phyloP scores from a whole-genome alignment of 176 grass and related monocot genomes.

The Oryza glaberrima region DNA sequence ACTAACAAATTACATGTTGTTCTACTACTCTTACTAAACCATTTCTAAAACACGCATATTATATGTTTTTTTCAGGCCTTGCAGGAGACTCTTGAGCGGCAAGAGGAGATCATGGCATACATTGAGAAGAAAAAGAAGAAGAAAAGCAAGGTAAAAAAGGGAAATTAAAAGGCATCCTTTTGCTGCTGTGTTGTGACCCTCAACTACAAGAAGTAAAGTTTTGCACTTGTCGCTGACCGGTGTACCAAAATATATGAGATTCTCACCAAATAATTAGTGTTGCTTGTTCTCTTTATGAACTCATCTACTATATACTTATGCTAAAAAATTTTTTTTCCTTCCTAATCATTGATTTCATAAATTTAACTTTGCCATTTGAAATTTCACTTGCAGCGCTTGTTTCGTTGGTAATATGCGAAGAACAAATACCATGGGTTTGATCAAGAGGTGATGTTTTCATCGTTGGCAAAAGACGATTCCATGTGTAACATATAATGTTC shows the following conservation, averaged over 20 bases:
- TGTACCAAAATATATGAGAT: not conserved
- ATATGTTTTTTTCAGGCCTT: conserved; percentile 59
- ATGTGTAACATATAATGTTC: conserved; percentile 44
- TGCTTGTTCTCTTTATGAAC: not conserved
- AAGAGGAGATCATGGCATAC: conserved; percentile 77
- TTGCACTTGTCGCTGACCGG: not conserved
- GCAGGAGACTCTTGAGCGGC: conserved; percentile 67
- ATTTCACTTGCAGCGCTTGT: conserved; percentile 56
- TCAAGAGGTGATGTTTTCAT: conserved; percentile 36
- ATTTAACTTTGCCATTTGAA: not conserved
- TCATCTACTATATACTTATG: not conserved
- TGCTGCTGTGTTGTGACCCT: not conserved
- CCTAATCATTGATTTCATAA: not conserved
- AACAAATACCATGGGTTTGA: conserved; percentile 30
- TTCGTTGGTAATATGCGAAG: conserved; percentile 55
- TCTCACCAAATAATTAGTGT: not conserved
- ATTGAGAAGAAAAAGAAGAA: conserved; percentile 94
- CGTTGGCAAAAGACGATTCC: conserved; percentile 17
- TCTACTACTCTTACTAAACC: not conserved
- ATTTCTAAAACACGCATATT: not conserved
- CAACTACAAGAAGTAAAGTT: not conserved
- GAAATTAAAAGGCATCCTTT: not conserved
- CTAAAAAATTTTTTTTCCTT: not conserved
- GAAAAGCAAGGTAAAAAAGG: conserved; percentile 60
- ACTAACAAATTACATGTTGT: not conserved